phyloP scores from a whole-genome alignment of 768 basidiomycete species.

The Cystofilobasidium macerans region DNA sequence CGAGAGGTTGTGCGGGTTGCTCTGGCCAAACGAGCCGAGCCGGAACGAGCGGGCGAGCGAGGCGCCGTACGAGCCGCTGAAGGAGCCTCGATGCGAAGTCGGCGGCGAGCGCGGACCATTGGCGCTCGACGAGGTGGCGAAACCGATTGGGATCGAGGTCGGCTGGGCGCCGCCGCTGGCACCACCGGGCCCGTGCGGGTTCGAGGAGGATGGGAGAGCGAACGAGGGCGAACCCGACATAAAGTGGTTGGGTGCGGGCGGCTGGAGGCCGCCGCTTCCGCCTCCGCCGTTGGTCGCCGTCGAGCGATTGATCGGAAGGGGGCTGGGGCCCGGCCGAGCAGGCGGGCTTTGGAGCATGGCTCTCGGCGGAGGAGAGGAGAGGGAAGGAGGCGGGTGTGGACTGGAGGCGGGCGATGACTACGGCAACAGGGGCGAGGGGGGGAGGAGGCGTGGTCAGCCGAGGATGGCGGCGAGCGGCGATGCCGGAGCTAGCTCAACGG shows the following conservation, averaged over 20 bases:
- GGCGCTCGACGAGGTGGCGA: background rate
- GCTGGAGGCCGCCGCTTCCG: no score
- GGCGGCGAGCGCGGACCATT: background rate
- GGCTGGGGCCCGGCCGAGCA: background rate
- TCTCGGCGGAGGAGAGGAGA: no score
- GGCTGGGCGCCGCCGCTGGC: background rate
- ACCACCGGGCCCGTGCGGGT: background rate
- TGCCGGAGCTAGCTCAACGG: no score
- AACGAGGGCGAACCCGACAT: background rate
- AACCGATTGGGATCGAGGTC: background rate
- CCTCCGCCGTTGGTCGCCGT: no score
- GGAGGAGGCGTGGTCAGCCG: no score
- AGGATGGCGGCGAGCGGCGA: no score
- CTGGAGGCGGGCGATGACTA: no score
- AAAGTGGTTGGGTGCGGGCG: background rate
- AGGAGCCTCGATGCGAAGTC: background rate
- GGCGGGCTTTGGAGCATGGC: background rate
- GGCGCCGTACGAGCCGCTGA: slow-evolving; percentile 12
- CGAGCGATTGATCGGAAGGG: background rate
- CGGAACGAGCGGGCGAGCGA: slow-evolving; percentile 1
- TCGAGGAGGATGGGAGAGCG: background rate
- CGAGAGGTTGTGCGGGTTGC: no score
- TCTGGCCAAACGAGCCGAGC: background rate
- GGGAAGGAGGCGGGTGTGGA: background rate
- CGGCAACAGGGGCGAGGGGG: no score